These are phyloP conservation scores for Lactarius vividus DNA, from an alignment of 768 basidiomycete genomes.

Conservation along the genomic window DNA sequence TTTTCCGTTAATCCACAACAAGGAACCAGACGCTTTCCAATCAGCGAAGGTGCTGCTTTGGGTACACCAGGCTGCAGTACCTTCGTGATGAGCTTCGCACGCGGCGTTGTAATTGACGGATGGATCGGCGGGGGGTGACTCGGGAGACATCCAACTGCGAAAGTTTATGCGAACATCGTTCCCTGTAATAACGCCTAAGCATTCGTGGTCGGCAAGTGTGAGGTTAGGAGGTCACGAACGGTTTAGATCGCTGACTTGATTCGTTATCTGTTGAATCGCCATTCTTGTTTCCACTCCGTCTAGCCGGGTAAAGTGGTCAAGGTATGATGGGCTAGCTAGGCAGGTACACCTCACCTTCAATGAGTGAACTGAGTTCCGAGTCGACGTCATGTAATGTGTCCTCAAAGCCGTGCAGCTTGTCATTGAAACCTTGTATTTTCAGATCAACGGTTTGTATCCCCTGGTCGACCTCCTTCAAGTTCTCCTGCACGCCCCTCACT, in stretches of 20 bases:
- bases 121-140: background rate
- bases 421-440: background rate
- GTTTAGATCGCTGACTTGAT: background rate
- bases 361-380: background rate
- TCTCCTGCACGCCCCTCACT: background rate
- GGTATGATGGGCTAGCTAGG: background rate
- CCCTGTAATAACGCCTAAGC: background rate
- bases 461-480: background rate
- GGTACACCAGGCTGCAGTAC: background rate
- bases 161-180: background rate
- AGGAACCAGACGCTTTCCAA: background rate
- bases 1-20: background rate
- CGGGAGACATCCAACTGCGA: background rate
- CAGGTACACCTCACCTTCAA: background rate
- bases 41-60: background rate
- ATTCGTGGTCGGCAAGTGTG: background rate
- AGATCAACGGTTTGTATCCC: background rate
- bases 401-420: background rate
- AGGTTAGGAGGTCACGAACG: background rate
- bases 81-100: background rate
- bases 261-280: background rate
- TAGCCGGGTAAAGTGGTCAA: background rate
- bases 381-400: background rate
- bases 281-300: background rate
- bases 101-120: background rate